These are phyloP conservation scores for Physcomitrium patens DNA, from an alignment of 225 moss, liverwort and hornwort species.

Conservation along the genomic window DNA sequence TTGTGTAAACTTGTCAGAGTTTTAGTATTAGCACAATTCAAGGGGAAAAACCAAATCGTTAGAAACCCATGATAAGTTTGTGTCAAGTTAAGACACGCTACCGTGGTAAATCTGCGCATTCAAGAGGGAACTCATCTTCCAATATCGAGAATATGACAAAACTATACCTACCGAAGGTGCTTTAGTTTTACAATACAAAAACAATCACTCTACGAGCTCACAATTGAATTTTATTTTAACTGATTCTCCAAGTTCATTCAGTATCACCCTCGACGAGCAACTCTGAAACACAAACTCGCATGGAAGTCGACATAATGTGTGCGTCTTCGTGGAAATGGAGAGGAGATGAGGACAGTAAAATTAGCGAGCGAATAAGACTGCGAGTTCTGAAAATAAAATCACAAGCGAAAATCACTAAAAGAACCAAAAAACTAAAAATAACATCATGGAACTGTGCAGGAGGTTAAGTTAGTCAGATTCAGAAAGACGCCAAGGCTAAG, in stretches of 20 bases:
- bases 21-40: fast-evolving
- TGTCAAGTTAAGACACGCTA: fast-evolving
- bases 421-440: background rate
- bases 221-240: no score
- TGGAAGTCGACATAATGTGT: background rate
- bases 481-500: constrained; percentile 16
- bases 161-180: background rate
- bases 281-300: background rate
- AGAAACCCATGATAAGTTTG: background rate
- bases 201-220: background rate
- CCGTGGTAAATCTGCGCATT: background rate
- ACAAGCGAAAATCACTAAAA: no score
- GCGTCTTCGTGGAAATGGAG: background rate
- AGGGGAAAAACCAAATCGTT: background rate
- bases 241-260: no score
- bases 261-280: no score
- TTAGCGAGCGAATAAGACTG: background rate
- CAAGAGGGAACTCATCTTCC: fast-evolving
- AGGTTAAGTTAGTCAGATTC: constrained; percentile 18
- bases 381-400: background rate
- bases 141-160: background rate
- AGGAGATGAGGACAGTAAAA: background rate
- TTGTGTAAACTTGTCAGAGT: background rate
- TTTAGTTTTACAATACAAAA: background rate
- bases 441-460: background rate